Base-by-base conservation (phyloP, 306 rosid species). In the Mimosa bimucronata region DNA sequence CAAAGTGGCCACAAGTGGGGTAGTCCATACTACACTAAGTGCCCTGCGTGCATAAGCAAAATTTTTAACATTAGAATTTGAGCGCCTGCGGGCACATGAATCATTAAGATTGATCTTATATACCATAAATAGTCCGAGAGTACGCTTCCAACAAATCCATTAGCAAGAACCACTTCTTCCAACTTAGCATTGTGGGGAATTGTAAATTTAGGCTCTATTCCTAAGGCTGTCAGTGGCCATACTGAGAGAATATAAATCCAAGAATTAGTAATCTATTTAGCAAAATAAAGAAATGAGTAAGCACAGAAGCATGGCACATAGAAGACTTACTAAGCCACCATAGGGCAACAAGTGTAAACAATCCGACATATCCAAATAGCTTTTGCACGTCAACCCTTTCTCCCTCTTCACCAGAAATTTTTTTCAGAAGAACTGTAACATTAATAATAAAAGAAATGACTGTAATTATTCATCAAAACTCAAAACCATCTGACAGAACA, bases 81-180 rank as follows among this genome's bases (percentile, higher is more conserved):
- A 78, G 42, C 11, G 52, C 87, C 9, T 30, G 45, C 18, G 61
- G 64, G 73, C 60, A 18, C 45, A 66, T 25, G 44, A 77, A 73
- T 66, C 48, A 79, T 69, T 50, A 50, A 61, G 31, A 53, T 55
- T 75, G 57, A 45, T 55, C 41, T 66, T 45, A 82, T 83, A 67
- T 83, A 93, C 98, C 98, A 93, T 79, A 93, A 91, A 84, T 93
- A 93, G 81, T 93, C 98, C 0, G 98, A 93, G 57, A 93, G 88
- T 41, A 93, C 98, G 45, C 98, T 93, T 83, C 98, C 98, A 74
- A 93, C 50, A 34, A 93, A 84, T 61, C 98, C 98, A 48, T 93
- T 93, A 80, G 94, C 98, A 40, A 93, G 80, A 86, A 93, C 97
- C 71, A 91, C 85, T 86, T 93, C 98, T 6, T 93, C 98, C 83